A percentile compares a stretch with the other conserved stretches of the same genome.
These are phyloP conservation scores for Lodderomyces parapsilosis DNA, from an alignment of 1,139 yeast species.

Conservation along the genomic window DNA sequence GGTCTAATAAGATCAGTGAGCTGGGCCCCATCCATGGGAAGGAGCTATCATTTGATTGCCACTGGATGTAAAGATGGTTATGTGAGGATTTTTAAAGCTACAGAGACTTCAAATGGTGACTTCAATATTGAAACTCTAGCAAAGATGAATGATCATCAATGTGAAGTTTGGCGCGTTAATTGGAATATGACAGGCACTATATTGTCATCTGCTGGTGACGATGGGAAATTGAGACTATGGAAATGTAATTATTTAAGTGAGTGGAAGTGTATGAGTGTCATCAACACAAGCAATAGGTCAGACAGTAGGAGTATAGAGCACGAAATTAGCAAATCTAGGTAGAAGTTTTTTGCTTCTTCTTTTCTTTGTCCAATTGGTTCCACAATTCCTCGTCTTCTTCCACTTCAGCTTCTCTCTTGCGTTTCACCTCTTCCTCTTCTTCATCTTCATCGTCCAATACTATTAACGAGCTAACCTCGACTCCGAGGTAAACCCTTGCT, in stretches of 20 bases:
- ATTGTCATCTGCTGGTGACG: slow-evolving; percentile 92
- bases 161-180: slow-evolving; percentile 93
- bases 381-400: slow-evolving; percentile 38
- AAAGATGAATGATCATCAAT: slow-evolving; percentile 65
- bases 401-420: slow-evolving; percentile 26
- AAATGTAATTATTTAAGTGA: slow-evolving; percentile 82
- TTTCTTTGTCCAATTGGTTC: slow-evolving; percentile 34
- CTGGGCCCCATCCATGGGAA: slow-evolving; percentile 98
- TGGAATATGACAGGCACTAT: slow-evolving; percentile 96
- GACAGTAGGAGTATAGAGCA: slow-evolving; percentile 21
- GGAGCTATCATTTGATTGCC: slow-evolving; percentile 83
- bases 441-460: slow-evolving; percentile 51
- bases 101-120: slow-evolving; percentile 36
- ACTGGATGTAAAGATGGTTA: slow-evolving; percentile 95
- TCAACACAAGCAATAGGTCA: slow-evolving; percentile 58
- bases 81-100: slow-evolving; percentile 79
- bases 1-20: slow-evolving; percentile 86
- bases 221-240: slow-evolving; percentile 90
- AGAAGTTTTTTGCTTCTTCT: slow-evolving; percentile 17
- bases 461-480: slow-evolving; percentile 61
- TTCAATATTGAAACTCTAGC: slow-evolving; percentile 39
- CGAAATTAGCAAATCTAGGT: slow-evolving; percentile 14
- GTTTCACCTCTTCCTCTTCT: slow-evolving; percentile 20
- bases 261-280: slow-evolving; percentile 90
- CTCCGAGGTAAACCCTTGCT: slow-evolving; percentile 74